Percentiles rank a stretch among this genome's conserved stretches.
Evolutionary conservation across 2,329 filamentous ascomycete genomes (phyloP).

Genomic region (Penicillium sp.): DNA sequence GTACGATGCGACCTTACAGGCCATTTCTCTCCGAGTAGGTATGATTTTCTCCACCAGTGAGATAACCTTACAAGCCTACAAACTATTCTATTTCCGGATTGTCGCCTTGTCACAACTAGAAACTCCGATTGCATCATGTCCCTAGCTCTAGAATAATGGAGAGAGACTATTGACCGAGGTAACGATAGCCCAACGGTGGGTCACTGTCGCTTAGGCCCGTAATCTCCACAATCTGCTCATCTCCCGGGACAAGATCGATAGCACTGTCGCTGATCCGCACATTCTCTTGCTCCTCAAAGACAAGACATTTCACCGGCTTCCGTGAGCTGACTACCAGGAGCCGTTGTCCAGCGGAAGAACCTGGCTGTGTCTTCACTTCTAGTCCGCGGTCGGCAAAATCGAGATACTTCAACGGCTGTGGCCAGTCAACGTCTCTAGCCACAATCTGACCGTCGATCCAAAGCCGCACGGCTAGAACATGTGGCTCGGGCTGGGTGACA

Average conservation of each 20-base stretch:
- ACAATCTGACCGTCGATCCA: not conserved
- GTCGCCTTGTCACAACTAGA: too few species aligned
- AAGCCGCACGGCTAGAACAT: not conserved
- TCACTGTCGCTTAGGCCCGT: not conserved
- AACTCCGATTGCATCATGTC: too few species aligned
- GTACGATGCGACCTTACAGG: not conserved
- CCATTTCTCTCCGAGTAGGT: not conserved
- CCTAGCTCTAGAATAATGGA: not conserved
- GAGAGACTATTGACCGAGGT: not conserved
- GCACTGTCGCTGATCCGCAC: not conserved
- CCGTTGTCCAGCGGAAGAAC: not conserved
- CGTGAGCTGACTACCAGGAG: not conserved
- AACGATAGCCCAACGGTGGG: not conserved
- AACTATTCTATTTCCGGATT: not conserved
- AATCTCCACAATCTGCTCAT: not conserved
- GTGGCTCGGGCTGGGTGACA: not conserved
- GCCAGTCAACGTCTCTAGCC: not conserved
- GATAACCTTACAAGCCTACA: not conserved
- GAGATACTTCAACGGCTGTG: not conserved
- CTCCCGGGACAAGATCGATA: not conserved
- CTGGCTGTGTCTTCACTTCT: not conserved
- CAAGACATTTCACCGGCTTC: not conserved
- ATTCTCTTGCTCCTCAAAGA: not conserved
- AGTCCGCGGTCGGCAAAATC: not conserved
- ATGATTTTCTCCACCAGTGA: too few species aligned